Evolutionary conservation across 179 eudicot genomes (phyloP).

Genomic region (Patellifolia procumbens): DNA sequence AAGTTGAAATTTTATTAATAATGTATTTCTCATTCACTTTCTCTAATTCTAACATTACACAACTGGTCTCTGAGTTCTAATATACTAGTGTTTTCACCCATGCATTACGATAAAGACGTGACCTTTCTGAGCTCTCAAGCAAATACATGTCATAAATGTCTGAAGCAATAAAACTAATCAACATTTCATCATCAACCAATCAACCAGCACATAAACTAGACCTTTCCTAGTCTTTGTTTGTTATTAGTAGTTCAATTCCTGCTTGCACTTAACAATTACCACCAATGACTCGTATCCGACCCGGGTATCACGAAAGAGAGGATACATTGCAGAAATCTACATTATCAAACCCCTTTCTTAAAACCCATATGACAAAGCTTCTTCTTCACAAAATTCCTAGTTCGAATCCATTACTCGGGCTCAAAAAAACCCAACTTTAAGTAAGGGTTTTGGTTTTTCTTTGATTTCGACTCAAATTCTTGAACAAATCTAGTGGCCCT

Average conservation of each 20-base stretch:
- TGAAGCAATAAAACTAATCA: not conserved
- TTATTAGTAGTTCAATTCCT: not conserved
- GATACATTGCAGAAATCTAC: not conserved
- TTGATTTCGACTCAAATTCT: conserved; percentile 6
- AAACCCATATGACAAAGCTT: not conserved
- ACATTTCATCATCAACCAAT: not conserved
- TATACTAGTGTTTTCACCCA: no score
- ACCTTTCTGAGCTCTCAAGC: not conserved
- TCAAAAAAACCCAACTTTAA: not conserved
- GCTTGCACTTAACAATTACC: not conserved
- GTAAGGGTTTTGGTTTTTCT: not conserved
- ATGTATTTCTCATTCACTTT: no score
- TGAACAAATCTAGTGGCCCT: conserved; percentile 8
- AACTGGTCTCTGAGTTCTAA: no score
- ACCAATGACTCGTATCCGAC: no score
- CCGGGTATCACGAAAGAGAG: not conserved
- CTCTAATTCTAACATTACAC: no score
- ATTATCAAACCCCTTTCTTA: not conserved
- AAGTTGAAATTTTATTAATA: not conserved
- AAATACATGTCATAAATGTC: not conserved
- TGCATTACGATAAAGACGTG: not conserved
- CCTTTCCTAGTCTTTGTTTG: not conserved
- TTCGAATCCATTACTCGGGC: not conserved
- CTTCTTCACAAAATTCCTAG: not conserved
- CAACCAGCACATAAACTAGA: not conserved